Evolutionary conservation across 305 asterid species (phyloP), one percentile per base, ranked within the genome.

Genomic region (Fraxinus baroniana): DNA sequence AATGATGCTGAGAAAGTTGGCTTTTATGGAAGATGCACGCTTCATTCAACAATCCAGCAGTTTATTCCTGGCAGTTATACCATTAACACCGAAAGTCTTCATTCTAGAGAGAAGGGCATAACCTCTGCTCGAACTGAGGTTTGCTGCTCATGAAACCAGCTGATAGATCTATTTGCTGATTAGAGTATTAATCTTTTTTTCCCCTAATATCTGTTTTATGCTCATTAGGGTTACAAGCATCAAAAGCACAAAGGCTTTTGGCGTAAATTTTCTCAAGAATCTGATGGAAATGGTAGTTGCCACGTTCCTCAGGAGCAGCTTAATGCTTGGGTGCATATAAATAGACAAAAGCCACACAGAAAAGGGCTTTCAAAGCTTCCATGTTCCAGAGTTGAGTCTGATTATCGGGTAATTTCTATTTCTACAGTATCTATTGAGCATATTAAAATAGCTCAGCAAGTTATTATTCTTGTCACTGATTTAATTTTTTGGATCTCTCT

Each of bases 61-160:
- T 75, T 52, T 81, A 76, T 55, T 62, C 77, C 88, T 80, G 83
- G 80, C 9, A 76, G 78, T 81, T 37, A 41, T 83, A 74, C 55
- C 28, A 32, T 60, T 80, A 80, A 82, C 68, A 28, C 72, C 62
- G 86, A 78, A 83, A 80, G 73, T 55, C 82, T 82, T 84, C 86
- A 74, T 87, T 87, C 81, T 20, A 86, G 74, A 81, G 89, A 84
- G 44, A 88, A 80, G 76, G 81, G 72, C 77, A 60, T 81, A 49
- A 83, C 86, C 39, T 91, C 92, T 85, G 94, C 93, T 83, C 90
- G 93, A 83, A 91, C 93, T 74, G 93, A 92, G 94, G 94, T 91
- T 72, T 80, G 86, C 84, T 68, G 72, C 46, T 73, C 79, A 81
- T n/a, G 41, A 76, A 83, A 73, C 84, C 78, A 24, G 37, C 83